Evolutionary conservation across 2,329 filamentous ascomycete species (phyloP), one percentile per base, ranked within the genome.

Genomic region (Aspergillus novoparasiticus): DNA sequence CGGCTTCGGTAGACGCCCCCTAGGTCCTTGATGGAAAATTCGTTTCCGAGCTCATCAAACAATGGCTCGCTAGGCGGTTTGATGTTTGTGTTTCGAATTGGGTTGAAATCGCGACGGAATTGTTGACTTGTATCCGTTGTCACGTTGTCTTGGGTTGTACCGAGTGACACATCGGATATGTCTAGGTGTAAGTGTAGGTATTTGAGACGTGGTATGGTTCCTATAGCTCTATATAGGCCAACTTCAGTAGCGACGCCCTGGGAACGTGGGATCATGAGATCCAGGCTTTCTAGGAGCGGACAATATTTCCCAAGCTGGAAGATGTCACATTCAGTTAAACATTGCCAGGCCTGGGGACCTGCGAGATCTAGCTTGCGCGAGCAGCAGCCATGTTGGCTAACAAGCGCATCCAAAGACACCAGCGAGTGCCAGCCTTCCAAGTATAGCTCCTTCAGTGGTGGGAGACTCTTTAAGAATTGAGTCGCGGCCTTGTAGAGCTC

Each of bases 11-110:
- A 48, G 11, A 26, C 4, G 21, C 45, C 45, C 45, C 45, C 23
- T 2, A 51, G 4, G 19, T 51, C 23, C 9, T 11, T 19, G 10
- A 28, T 2, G 9, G 48, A 11, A 3, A 32, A 12, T 0, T n/a
- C 0, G 2, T 51, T 32, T 1, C 48, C 26, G 16, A 51, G 12
- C 3, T 51, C 6, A 9, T 51, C 26, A 8, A 51, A 19, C 0
- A 2, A 48, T 16, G 48, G 16, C 8, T 51, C 16, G 8, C 26
- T 51, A 11, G 48, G 26, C 0, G 48, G 26, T n/a, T 28, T 51
- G 16, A 0, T 10, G 28, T 4, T 8, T 19, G 8, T 12, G 9
- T n/a, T n/a, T 0, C 8, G 19, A 0, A 10, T 1, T 5, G 3
- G 26, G 1, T n/a, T 51, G 28, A 16, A 2, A 6, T n/a, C 19